Conservation (phyloP, 2,329 filamentous ascomycete genomes). For the Ceratocystis huliohia region DNA sequence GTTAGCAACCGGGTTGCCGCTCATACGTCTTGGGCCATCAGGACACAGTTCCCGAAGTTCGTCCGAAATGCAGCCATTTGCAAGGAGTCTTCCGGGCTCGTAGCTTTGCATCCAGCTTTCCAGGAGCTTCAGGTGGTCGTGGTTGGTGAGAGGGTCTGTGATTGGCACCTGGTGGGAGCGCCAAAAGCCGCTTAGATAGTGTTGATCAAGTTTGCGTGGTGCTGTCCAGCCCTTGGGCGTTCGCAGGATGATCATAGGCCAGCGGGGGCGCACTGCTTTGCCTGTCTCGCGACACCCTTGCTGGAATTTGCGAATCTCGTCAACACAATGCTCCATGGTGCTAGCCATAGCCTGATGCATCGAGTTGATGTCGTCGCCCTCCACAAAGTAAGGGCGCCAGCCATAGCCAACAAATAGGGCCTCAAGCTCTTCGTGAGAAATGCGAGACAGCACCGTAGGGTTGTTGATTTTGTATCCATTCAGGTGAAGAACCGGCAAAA, state of each 20-base stretch:
- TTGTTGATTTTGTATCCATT: conserved; percentile 84
- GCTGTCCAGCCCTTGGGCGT: conserved; percentile 72
- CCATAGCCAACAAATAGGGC: conserved; percentile 61
- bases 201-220: conserved; percentile 56
- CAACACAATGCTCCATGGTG: conserved; percentile 59
- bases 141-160: conserved; percentile 53
- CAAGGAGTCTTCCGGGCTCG: conserved; percentile 59
- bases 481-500: conserved; percentile 63
- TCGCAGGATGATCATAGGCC: conserved; percentile 69
- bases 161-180: conserved; percentile 67
- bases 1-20: conserved; percentile 63
- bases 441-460: conserved; percentile 58
- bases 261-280: conserved; percentile 56
- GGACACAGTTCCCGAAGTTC: conserved; percentile 55
- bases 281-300: conserved; percentile 58
- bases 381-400: conserved; percentile 69
- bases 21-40: conserved; percentile 55
- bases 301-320: conserved; percentile 55
- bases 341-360: conserved; percentile 77
- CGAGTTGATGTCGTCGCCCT: conserved; percentile 56
- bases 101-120: conserved; percentile 70
- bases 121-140: conserved; percentile 51
- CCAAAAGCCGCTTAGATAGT: conserved; percentile 67
- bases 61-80: conserved; percentile 48
- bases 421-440: conserved; percentile 60